These are phyloP conservation scores for Megacollybia marginata DNA, from an alignment of 768 basidiomycete genomes.

Conservation along the genomic window DNA sequence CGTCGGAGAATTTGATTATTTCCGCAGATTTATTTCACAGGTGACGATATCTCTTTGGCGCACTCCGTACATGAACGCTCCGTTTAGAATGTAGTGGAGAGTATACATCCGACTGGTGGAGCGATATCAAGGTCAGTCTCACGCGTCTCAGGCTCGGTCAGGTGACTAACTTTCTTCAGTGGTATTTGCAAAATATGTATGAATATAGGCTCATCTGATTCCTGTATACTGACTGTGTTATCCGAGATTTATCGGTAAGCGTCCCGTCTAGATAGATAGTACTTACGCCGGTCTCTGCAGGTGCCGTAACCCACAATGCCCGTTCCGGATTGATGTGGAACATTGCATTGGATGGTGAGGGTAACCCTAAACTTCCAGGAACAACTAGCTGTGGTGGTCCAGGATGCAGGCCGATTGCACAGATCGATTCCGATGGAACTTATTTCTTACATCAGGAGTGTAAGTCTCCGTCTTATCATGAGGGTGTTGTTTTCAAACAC, in stretches of 20 bases:
- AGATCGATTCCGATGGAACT: constrained; percentile 55
- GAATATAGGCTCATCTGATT: not conserved
- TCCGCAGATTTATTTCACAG: constrained; percentile 13
- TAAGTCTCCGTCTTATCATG: constrained; percentile 20
- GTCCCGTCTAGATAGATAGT: not conserved
- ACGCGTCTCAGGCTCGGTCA: not conserved
- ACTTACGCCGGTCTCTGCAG: not conserved
- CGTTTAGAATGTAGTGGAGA: constrained; percentile 54
- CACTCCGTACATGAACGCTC: not conserved
- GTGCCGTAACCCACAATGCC: not conserved
- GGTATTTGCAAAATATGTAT: constrained; percentile 60
- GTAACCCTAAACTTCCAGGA: constrained; percentile 20
- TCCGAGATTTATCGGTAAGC: constrained; percentile 18
- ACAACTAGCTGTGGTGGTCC: constrained; percentile 15
- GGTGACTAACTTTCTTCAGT: constrained; percentile 26
- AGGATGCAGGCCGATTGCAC: constrained; percentile 63
- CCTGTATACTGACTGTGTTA: too few species aligned
- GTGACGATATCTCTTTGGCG: not conserved
- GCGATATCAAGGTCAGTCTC: constrained; percentile 58
- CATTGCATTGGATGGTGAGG: constrained; percentile 36
- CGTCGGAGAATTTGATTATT: not conserved
- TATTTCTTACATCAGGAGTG: constrained; percentile 72
- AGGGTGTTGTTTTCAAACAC: constrained; percentile 8
- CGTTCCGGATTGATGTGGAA: constrained; percentile 38
- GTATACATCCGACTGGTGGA: constrained; percentile 70